phyloP scores from a whole-genome alignment of 768 basidiomycete species.

The Boletales sp. region DNA sequence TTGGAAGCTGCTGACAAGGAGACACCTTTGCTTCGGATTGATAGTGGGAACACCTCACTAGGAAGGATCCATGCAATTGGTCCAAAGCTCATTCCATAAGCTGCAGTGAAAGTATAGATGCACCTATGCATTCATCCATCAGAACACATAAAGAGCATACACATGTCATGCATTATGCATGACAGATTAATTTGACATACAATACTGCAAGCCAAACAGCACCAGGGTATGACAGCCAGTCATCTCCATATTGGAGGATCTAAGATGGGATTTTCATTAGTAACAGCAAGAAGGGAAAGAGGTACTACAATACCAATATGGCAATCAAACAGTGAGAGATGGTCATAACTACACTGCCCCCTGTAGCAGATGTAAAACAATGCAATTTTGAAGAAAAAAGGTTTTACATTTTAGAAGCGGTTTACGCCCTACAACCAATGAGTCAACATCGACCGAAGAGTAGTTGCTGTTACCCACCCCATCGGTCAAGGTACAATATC shows the following conservation, averaged over 20 bases:
- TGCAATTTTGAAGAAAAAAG: neutral
- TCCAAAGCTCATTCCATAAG: conserved; percentile 75
- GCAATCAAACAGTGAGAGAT: conserved; percentile 64
- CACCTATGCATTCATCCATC: conserved; percentile 34
- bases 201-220: conserved; percentile 70
- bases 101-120: conserved; percentile 71
- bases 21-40: conserved; percentile 78
- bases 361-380: conserved; percentile 16
- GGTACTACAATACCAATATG: conserved; percentile 43
- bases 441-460: neutral
- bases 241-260: conserved; percentile 46
- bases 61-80: conserved; percentile 85
- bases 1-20: conserved; percentile 82
- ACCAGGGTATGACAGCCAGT: conserved; percentile 55
- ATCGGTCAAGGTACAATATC: conserved; percentile 64
- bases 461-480: conserved; percentile 39
- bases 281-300: neutral
- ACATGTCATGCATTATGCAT: neutral
- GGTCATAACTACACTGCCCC: conserved; percentile 64
- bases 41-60: conserved; percentile 77
- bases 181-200: conserved; percentile 35
- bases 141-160: too few species aligned
- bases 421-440: conserved; percentile 48
- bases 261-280: conserved; percentile 16
- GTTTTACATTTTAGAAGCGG: conserved; percentile 55